Evolutionary conservation across 2,329 filamentous ascomycete species (phyloP).

Genomic region (Hypomyces perniciosus): DNA sequence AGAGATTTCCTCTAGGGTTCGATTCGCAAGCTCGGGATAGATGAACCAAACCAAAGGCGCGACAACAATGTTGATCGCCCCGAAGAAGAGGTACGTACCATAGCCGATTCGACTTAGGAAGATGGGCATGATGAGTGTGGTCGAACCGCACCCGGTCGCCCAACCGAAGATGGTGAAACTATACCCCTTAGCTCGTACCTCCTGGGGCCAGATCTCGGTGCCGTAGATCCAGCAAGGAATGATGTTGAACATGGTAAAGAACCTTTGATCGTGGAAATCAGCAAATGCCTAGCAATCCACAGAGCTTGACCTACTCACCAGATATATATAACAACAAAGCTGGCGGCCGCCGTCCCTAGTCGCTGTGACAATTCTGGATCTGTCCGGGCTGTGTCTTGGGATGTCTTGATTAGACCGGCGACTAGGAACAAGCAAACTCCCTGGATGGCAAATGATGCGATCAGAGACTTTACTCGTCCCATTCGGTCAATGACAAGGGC

Average conservation of each 20-base stretch:
- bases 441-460: conserved; percentile 25
- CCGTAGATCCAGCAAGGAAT: conserved; percentile 29
- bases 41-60: conserved; percentile 44
- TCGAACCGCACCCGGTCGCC: conserved; percentile 52
- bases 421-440: conserved; percentile 25
- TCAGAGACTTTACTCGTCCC: conserved; percentile 32
- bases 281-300: neutral
- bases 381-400: conserved; percentile 12
- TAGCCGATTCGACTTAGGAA: conserved; percentile 43
- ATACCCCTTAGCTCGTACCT: conserved; percentile 53
- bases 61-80: conserved; percentile 44
- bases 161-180: conserved; percentile 54
- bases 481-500: conserved; percentile 45
- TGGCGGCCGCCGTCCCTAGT: conserved; percentile 19
- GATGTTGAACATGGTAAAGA: conserved; percentile 30
- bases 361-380: conserved; percentile 13
- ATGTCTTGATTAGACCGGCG: conserved; percentile 27
- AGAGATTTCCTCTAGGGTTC: conserved; percentile 28
- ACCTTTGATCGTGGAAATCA: conserved; percentile 14
- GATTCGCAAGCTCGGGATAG: conserved; percentile 17
- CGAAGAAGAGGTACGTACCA: conserved; percentile 47
- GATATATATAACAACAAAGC: conserved; percentile 21
- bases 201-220: conserved; percentile 52
- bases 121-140: conserved; percentile 45
- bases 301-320: conserved; percentile 14